Base-by-base conservation (phyloP, 1,284 basidiomycete species). In the Marasmius sp. region DNA sequence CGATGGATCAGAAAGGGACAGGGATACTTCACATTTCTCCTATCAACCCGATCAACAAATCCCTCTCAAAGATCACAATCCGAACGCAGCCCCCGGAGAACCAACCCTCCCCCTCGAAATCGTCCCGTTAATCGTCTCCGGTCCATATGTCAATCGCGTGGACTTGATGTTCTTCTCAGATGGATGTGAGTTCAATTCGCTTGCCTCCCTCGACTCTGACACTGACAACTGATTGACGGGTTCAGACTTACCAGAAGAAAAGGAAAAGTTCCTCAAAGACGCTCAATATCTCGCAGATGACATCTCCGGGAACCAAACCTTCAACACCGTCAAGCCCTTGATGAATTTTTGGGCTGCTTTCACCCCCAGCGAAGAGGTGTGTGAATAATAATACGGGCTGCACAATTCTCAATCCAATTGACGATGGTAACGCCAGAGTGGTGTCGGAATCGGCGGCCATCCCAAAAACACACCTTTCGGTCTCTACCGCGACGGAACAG, bases 301-400 rank as follows among this genome's bases (percentile, higher is more conserved):
- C 68, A 82, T 94, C 41, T 86, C 92, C 1, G 74, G 79, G 14
- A 88, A 90, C 68, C 88, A 92, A 65, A 91, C 92, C 0, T 93
- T 93, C 73, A 81, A 85, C 60, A 87, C 89, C 0, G 92, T 94
- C 27, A 81, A 84, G 63, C 88, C 91, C 14, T 75, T 94, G 39
- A 74, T 94, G 61, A 94, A 94, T 69, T 89, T 94, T 66, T 94
- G 89, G 88, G 92, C 86, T 0, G 89, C 90, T 0, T 94, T 92
- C 67, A 80, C 87, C 7, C 87, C 91, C 0, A 91, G 89, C 70
- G 81, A 80, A 61, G 86, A 91, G 80, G 89, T 87, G 53, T 27
- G 61, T 12, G 54, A n/a, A 43, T 48, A 4, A 3, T 64, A 12
- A 9, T 33, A 16, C 34, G 63, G 49, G 39, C 47, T 47, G n/a